Conservation (phyloP, 148 eudicot genomes). For the Amaranthus palmeri region DNA sequence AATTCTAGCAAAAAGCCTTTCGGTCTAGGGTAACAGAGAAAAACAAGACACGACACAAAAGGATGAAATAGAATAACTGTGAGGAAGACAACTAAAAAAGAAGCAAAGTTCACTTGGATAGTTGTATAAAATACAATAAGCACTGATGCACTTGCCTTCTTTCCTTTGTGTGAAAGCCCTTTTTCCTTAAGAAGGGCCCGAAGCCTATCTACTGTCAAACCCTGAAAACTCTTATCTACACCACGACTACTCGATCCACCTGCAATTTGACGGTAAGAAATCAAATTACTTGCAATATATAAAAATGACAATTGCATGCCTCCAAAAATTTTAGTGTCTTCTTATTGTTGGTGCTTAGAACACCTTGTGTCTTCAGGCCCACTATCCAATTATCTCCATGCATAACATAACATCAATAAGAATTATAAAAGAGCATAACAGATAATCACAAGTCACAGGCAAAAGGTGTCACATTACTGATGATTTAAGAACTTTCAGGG, state of each 20-base stretch:
- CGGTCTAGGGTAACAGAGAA: no score
- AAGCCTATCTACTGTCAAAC: conserved; percentile 74
- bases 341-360: no score
- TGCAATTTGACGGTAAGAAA: conserved; percentile 27
- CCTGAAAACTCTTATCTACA: conserved; percentile 42
- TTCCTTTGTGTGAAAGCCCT: conserved; percentile 69
- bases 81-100: background rate
- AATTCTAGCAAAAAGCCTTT: background rate
- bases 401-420: no score
- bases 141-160: conserved; percentile 57
- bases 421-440: no score
- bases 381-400: no score
- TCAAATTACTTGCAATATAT: background rate
- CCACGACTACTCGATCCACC: conserved; percentile 46
- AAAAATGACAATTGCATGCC: background rate
- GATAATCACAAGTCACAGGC: no score
- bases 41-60: background rate
- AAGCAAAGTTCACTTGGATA: background rate
- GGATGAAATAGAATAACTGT: background rate
- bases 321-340: no score
- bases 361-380: no score
- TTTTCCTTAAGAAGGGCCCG: conserved; percentile 74
- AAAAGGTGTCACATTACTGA: no score
- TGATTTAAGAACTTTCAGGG: no score
- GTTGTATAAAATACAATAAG: conserved; percentile 2